These are phyloP conservation scores for Trapa bicornis DNA, from an alignment of 345 rosid genomes.

Conservation along the genomic window DNA sequence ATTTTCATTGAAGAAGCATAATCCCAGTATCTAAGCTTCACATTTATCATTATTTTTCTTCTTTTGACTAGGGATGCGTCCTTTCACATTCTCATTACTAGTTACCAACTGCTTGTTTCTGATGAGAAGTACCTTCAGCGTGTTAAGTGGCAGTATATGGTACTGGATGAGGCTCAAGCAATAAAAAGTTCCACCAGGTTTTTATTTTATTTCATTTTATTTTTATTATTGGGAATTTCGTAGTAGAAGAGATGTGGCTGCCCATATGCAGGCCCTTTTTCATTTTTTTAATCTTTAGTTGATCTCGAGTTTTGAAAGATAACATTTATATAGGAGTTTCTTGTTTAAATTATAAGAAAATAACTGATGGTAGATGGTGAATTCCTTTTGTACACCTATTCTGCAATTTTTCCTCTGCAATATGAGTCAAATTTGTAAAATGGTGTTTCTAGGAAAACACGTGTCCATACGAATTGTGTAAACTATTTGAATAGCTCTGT, in stretches of 20 bases:
- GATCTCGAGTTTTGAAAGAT: neutral
- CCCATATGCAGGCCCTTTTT: neutral
- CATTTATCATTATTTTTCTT: neutral
- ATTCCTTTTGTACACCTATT: neutral
- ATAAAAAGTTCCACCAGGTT: constrained; percentile 94
- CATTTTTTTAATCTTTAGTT: neutral
- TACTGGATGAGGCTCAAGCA: constrained; percentile 98
- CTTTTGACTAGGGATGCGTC: constrained; percentile 73
- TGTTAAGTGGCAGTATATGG: constrained; percentile 99
- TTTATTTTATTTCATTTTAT: neutral
- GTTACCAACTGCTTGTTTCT: constrained; percentile 83
- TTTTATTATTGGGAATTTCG: neutral
- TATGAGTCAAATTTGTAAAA: neutral
- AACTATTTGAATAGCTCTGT: neutral
- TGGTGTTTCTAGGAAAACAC: no score
- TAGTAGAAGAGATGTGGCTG: neutral
- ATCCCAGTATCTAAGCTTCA: neutral
- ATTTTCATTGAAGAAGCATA: neutral
- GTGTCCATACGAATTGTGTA: neutral
- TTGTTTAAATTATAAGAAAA: neutral
- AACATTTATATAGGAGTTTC: neutral
- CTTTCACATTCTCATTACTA: constrained; percentile 94
- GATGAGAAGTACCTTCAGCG: constrained; percentile 96
- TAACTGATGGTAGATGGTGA: neutral
- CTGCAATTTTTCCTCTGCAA: neutral